Conservation (phyloP, 306 rosid species). For the Acacia melanoxylon region DNA sequence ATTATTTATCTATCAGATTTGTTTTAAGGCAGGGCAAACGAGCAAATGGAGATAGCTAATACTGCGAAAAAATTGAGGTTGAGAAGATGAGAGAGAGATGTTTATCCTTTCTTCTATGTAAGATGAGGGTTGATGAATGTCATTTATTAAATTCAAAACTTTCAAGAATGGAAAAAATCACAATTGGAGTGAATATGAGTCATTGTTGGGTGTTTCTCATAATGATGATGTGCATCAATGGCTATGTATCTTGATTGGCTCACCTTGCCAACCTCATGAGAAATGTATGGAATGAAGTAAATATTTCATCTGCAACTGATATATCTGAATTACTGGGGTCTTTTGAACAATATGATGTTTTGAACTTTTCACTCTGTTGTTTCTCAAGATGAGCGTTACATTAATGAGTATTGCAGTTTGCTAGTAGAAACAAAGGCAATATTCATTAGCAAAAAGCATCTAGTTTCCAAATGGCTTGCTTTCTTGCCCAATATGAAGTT, state of each 20-base stretch:
- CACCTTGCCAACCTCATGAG: conserved; percentile 88
- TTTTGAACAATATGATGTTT: conserved; percentile 85
- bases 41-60: no score
- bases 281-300: conserved; percentile 73
- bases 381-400: conserved; percentile 54
- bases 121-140: no score
- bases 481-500: conserved; percentile 43
- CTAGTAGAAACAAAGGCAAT: conserved; percentile 41
- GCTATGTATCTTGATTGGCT: conserved; percentile 89
- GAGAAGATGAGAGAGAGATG: no score
- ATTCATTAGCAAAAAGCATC: conserved; percentile 34
- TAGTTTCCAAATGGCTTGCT: conserved; percentile 56
- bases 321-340: conserved; percentile 92
- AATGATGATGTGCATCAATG: conserved; percentile 47
- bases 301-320: conserved; percentile 92
- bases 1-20: no score
- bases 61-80: no score
- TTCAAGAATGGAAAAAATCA: no score
- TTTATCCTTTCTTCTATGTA: no score
- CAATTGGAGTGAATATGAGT: no score
- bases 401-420: conserved; percentile 57
- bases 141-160: no score
- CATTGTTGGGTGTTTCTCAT: no score
- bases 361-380: conserved; percentile 55
- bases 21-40: no score